Conservation (phyloP, 106 monocot species). For the Phalaenopsis aphrodite region DNA sequence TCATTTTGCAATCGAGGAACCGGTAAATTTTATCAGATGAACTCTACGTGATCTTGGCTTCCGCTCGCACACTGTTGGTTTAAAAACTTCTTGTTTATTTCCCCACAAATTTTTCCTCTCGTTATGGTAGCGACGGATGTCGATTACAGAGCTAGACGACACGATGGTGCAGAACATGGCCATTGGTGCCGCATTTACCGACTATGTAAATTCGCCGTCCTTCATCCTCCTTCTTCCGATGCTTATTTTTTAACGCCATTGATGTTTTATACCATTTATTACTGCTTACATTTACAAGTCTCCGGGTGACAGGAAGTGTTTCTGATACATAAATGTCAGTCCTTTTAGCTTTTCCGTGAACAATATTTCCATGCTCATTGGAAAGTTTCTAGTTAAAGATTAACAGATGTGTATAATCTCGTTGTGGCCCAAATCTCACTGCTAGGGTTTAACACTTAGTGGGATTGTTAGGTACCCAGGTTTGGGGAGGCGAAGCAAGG, state of each 20-base stretch:
- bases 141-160: constrained; percentile 17
- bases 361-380: background rate
- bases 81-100: background rate
- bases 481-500: background rate
- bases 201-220: constrained; percentile 4
- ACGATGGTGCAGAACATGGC: constrained; percentile 14
- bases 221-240: background rate
- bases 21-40: too few relatives aligned
- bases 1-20: too few relatives aligned
- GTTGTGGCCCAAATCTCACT: background rate
- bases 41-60: too few relatives aligned
- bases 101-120: background rate
- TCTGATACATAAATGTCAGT: too few relatives aligned
- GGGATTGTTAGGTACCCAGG: background rate
- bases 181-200: constrained; percentile 16
- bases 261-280: background rate
- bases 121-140: background rate
- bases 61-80: background rate
- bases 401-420: background rate
- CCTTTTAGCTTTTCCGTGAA: too few relatives aligned
- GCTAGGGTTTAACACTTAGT: background rate
- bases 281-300: background rate
- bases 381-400: background rate
- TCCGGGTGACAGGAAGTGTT: too few relatives aligned
- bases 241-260: background rate